Conservation (phyloP, 129 eudicot genomes). For the Tagetes patula region DNA sequence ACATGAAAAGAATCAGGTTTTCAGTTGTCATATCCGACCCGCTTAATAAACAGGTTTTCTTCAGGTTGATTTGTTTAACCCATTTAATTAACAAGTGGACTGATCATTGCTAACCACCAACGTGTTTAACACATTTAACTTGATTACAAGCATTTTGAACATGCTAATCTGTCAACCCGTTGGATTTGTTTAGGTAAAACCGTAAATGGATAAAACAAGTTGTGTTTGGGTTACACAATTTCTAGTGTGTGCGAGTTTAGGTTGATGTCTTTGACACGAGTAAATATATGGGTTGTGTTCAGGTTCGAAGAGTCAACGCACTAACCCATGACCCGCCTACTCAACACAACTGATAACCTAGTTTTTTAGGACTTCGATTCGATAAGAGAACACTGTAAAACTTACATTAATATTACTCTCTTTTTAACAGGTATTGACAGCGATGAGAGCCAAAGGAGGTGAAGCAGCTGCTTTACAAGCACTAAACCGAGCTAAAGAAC, state of each 20-base stretch:
- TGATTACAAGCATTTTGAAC: neutral
- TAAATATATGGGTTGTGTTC: neutral
- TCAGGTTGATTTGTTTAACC: neutral
- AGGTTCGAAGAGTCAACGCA: neutral
- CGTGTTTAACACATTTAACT: neutral
- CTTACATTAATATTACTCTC: neutral
- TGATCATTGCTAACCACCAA: neutral
- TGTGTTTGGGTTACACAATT: neutral
- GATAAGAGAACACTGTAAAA: slow-evolving; percentile 4
- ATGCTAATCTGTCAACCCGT: neutral
- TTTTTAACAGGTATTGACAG: slow-evolving; percentile 57
- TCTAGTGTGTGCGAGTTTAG: neutral
- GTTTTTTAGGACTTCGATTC: neutral
- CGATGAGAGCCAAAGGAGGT: slow-evolving; percentile 65
- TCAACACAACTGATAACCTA: neutral
- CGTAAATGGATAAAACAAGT: neutral
- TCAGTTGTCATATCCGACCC: neutral
- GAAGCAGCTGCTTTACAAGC: slow-evolving; percentile 60
- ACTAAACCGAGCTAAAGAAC: slow-evolving; percentile 61
- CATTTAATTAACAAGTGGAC: too few relatives aligned
- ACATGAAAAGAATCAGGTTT: neutral
- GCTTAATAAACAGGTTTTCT: neutral
- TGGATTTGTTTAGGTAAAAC: neutral
- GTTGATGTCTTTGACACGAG: neutral
- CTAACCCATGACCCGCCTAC: neutral